Evolutionary conservation across 2,329 filamentous ascomycete genomes (phyloP).

Genomic region (Biscogniauxia marginata): DNA sequence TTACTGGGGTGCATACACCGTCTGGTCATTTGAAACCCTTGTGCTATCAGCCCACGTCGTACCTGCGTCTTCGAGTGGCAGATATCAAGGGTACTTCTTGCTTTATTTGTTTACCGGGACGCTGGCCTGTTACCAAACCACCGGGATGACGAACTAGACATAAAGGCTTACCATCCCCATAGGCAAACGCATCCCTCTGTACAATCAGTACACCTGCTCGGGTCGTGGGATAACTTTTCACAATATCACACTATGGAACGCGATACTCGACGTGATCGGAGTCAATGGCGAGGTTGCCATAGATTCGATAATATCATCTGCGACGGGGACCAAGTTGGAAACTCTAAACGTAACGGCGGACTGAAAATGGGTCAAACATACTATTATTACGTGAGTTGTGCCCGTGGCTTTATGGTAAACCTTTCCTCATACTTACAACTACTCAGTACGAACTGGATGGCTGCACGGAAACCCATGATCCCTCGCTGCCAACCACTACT

Average conservation of each 20-base stretch:
- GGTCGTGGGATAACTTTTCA: conserved; percentile 94
- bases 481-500: conserved; percentile 69
- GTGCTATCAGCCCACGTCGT: conserved; percentile 6
- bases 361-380: conserved; percentile 92
- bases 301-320: conserved; percentile 82
- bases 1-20: conserved; percentile 18
- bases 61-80: conserved; percentile 17
- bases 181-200: conserved; percentile 62
- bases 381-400: conserved; percentile 82
- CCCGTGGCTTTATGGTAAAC: conserved; percentile 1
- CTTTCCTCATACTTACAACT: neutral
- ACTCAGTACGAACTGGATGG: conserved; percentile 81
- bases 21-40: conserved; percentile 22
- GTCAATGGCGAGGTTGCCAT: conserved; percentile 86
- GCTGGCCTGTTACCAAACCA: conserved; percentile 7
- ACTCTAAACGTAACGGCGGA: conserved; percentile 67
- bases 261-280: conserved; percentile 70
- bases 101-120: conserved; percentile 9
- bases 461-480: conserved; percentile 73
- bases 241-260: conserved; percentile 77
- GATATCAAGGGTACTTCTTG: conserved; percentile 16
- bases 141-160: conserved; percentile 15
- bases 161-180: conserved; percentile 28
- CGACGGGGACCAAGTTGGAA: conserved; percentile 63
- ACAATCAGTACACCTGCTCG: conserved; percentile 74